A percentile compares a stretch with the other conserved stretches of the same genome.
Evolutionary conservation across 2,329 filamentous ascomycete species (phyloP).

Genomic region (Colletotrichum acutatum): DNA sequence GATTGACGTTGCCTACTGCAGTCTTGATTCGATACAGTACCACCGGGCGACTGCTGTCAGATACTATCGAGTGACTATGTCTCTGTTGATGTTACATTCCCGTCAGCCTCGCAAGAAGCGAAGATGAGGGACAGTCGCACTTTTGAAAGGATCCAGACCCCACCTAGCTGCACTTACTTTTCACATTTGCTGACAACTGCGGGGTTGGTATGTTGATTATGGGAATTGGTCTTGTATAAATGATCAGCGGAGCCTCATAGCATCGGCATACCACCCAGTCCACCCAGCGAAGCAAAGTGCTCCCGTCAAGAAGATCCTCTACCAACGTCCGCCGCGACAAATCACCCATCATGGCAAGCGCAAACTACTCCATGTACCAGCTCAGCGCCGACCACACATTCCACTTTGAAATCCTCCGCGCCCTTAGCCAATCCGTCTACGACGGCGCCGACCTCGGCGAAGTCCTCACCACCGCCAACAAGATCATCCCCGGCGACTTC

Average conservation of each 20-base stretch:
- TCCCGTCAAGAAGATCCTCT: neutral
- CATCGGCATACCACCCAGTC: no score
- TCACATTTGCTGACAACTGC: neutral
- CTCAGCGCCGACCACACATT: conserved; percentile 39
- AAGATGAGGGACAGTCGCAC: neutral
- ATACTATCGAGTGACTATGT: neutral
- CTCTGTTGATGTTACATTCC: neutral
- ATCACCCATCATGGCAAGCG: neutral
- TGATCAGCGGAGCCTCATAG: neutral
- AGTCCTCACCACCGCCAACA: conserved; percentile 43
- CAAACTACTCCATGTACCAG: conserved; percentile 33
- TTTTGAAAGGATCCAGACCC: neutral
- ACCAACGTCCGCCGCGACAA: neutral
- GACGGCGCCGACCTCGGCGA: conserved; percentile 46
- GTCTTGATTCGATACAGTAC: neutral
- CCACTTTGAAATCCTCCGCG: conserved; percentile 42
- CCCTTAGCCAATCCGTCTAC: conserved; percentile 35
- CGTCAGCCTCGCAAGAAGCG: neutral
- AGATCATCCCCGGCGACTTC: conserved; percentile 34
- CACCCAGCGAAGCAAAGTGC: neutral
- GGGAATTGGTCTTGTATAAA: neutral
- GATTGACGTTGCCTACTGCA: neutral
- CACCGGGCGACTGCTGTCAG: neutral
- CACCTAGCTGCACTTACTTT: neutral
- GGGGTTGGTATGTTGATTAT: neutral